Evolutionary conservation across 1,139 yeast species (phyloP), one percentile per base, ranked within the genome.

Genomic region (Taphrina flavorubra): DNA sequence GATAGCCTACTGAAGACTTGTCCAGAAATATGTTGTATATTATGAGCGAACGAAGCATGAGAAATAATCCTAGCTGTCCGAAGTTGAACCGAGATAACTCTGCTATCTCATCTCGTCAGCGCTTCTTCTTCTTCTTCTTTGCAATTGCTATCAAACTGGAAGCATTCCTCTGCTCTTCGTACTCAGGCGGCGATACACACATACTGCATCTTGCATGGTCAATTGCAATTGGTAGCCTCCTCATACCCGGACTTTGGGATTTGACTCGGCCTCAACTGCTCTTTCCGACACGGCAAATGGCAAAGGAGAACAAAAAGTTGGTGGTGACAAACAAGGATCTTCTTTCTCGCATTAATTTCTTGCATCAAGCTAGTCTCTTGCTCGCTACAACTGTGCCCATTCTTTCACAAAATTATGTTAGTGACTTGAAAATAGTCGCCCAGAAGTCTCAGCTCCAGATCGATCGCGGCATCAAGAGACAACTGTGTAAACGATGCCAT

Each of bases 401-500:
- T 14, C 25, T 58, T 2, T 58, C 62, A 14, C 53, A 31, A 18
- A 42, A 31, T 10, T 44, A 25, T 31, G 53, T 42, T 6, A 10
- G 8, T 7, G 62, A 58, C 25, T 39, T 58, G 42, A 58, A 58
- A 31, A 31, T 58, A 7, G 53, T 58, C 42, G 39, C 47, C 11
- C 62, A 31, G n/a, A 58, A 58, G 25, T 20, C 53, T 6, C 62
- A 58, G 20, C 40, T 58, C 2, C 6, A 42, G 6, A 31, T 58
- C 25, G 53, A 58, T 14, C 62, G 47, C 6, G 14, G 25, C 20
- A 58, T 58, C 11, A 58, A 58, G 31, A n/a, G 62, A 36, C 62
- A 58, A 31, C 18, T 58, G 42, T 58, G 62, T 44, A 58, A 58
- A 31, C 51, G 62, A 2, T 58, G 62, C 31, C 62, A 58, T 13